These are phyloP conservation scores for Chaetomiaceae sp. DNA, from an alignment of 2,329 filamentous ascomycete species.

Conservation along the genomic window DNA sequence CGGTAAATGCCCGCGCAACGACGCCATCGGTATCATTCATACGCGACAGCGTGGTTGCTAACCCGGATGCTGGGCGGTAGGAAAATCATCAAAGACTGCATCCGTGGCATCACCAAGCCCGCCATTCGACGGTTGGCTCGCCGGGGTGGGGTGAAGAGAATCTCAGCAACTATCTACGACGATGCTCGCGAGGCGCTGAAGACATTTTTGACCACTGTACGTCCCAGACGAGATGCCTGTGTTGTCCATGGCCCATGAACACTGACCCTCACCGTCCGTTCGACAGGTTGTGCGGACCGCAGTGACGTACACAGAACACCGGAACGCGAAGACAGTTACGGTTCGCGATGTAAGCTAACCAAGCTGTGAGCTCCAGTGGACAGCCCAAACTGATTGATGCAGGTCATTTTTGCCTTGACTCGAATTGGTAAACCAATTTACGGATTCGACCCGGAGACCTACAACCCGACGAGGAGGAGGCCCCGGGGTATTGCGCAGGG, in stretches of 20 bases:
- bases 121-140: constrained; percentile 56
- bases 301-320: constrained; percentile 47
- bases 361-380: neutral
- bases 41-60: neutral
- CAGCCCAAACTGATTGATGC: constrained; percentile 2
- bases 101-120: constrained; percentile 46
- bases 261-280: neutral
- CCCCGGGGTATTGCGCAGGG: neutral
- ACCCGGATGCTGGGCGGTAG: constrained; percentile 26
- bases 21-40: neutral
- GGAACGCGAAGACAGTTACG: constrained; percentile 55
- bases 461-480: constrained; percentile 11
- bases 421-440: constrained; percentile 49
- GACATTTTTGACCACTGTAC: constrained; percentile 41
- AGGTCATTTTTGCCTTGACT: constrained; percentile 50
- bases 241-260: neutral
- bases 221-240: constrained; percentile 4
- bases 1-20: constrained; percentile 19
- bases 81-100: constrained; percentile 43
- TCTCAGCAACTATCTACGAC: constrained; percentile 58
- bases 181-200: constrained; percentile 51
- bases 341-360: constrained; percentile 48
- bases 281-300: constrained; percentile 47
- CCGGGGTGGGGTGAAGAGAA: constrained; percentile 70
- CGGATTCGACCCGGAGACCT: constrained; percentile 47